phyloP scores from a whole-genome alignment of 2,329 filamentous ascomycete genomes.

The Calonectria fujianensis region DNA sequence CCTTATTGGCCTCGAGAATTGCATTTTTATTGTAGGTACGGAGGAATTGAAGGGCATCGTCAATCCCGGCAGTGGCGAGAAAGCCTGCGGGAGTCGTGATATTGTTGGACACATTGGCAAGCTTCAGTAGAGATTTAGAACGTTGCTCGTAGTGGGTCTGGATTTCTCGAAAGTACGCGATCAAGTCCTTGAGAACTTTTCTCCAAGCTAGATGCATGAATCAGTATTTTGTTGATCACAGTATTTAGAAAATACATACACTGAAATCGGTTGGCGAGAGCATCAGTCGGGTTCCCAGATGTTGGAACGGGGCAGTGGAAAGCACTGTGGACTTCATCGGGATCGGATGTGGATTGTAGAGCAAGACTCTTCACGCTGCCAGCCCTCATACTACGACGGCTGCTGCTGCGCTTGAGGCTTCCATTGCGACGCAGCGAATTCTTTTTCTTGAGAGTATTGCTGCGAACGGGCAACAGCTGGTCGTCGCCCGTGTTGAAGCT shows the following conservation, averaged over 20 bases:
- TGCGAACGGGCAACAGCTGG: conserved; percentile 65
- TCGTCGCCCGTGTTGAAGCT: conserved; percentile 71
- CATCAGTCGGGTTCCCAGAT: conserved; percentile 89
- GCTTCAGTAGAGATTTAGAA: conserved; percentile 87
- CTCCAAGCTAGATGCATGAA: conserved; percentile 83
- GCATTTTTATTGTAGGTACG: conserved; percentile 88
- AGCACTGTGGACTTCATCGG: conserved; percentile 85
- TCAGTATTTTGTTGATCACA: conserved; percentile 12
- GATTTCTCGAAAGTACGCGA: conserved; percentile 94
- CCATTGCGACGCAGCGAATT: conserved; percentile 82
- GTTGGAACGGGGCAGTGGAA: conserved; percentile 95
- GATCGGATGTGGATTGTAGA: conserved; percentile 80
- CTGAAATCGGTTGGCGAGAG: conserved; percentile 91
- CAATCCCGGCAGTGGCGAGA: conserved; percentile 86
- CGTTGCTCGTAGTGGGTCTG: conserved; percentile 91
- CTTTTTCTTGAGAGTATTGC: conserved; percentile 92
- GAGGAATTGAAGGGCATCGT: conserved; percentile 88
- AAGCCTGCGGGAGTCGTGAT: conserved; percentile 85
- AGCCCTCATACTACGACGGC: conserved; percentile 86
- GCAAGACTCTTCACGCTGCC: conserved; percentile 90
- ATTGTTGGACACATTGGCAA: conserved; percentile 90
- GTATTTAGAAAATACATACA: conserved; percentile 70
- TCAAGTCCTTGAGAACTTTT: conserved; percentile 95
- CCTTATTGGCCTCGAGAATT: conserved; percentile 88
- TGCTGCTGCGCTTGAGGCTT: conserved; percentile 87